Conservation (phyloP, 352 stramenopile genomes). For the Phytophthora kernoviae region DNA sequence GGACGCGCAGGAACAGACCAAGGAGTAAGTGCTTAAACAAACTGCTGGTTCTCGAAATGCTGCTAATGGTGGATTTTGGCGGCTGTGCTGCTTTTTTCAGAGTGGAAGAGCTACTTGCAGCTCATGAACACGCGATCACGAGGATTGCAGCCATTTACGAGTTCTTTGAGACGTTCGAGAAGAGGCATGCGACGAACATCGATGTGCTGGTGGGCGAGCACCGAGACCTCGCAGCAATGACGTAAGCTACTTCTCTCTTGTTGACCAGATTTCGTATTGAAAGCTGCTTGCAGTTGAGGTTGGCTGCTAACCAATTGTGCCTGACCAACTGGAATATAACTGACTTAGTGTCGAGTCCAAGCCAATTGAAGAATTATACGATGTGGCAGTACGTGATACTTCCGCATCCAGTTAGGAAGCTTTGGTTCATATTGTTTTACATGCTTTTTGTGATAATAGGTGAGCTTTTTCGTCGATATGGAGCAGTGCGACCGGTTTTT, state of each 20-base stretch:
- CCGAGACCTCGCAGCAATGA: slow-evolving; percentile 27
- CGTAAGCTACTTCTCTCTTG: slow-evolving; percentile 14
- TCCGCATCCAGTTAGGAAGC: not conserved
- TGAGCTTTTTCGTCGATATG: slow-evolving; percentile 88
- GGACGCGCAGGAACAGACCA: slow-evolving; percentile 72
- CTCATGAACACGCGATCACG: slow-evolving; percentile 66
- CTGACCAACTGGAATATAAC: not conserved
- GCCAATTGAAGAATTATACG: slow-evolving; percentile 47
- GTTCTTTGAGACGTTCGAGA: slow-evolving; percentile 71
- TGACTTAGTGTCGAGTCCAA: slow-evolving; percentile 32
- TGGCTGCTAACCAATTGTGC: not conserved
- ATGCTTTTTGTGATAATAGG: slow-evolving; percentile 28
- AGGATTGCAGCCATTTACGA: slow-evolving; percentile 64
- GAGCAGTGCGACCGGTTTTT: slow-evolving; percentile 87
- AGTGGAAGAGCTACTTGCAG: slow-evolving; percentile 68
- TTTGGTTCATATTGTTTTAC: too few relatives aligned
- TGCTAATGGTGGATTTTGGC: not conserved
- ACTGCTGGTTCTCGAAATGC: not conserved
- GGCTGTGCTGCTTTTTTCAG: slow-evolving; percentile 23
- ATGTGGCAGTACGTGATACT: slow-evolving; percentile 37
- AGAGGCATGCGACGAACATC: slow-evolving; percentile 38
- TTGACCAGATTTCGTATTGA: too few relatives aligned
- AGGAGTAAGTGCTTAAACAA: slow-evolving; percentile 45
- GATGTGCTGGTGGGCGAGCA: slow-evolving; percentile 32
- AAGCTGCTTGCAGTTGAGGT: not conserved